These are phyloP conservation scores for Rhododendron henanense DNA, from an alignment of 148 eudicot genomes.

Conservation along the genomic window DNA sequence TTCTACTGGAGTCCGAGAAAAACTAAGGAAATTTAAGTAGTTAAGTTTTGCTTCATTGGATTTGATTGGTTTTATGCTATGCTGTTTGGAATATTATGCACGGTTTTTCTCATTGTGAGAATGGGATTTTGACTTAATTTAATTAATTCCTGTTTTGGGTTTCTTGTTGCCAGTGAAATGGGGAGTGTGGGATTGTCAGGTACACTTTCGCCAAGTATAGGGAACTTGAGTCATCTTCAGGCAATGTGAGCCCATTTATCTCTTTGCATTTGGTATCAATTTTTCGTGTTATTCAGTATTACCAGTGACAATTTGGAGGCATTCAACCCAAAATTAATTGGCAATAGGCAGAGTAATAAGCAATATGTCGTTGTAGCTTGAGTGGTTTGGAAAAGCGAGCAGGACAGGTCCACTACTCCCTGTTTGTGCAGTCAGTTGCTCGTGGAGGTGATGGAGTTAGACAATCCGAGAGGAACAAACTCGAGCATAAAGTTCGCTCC, in stretches of 20 bases:
- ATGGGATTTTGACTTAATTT: background rate
- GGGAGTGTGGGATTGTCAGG: conserved; percentile 74
- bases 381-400: background rate
- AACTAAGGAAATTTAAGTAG: background rate
- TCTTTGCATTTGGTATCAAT: conserved; percentile 1
- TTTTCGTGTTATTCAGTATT: background rate
- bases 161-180: conserved; percentile 61
- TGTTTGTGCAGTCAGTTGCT: background rate
- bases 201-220: conserved; percentile 76
- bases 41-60: background rate
- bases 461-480: background rate
- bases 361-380: background rate
- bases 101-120: background rate
- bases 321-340: background rate
- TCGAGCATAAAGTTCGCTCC: background rate
- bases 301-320: background rate
- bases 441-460: background rate
- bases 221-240: conserved; percentile 71
- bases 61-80: background rate
- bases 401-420: background rate
- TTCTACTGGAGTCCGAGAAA: background rate
- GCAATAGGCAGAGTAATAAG: background rate
- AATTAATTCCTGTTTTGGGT: background rate
- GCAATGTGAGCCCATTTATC: conserved; percentile 49
- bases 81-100: background rate